Evolutionary conservation across 2,329 filamentous ascomycete genomes (phyloP).

Genomic region (Fusarium proliferatum): DNA sequence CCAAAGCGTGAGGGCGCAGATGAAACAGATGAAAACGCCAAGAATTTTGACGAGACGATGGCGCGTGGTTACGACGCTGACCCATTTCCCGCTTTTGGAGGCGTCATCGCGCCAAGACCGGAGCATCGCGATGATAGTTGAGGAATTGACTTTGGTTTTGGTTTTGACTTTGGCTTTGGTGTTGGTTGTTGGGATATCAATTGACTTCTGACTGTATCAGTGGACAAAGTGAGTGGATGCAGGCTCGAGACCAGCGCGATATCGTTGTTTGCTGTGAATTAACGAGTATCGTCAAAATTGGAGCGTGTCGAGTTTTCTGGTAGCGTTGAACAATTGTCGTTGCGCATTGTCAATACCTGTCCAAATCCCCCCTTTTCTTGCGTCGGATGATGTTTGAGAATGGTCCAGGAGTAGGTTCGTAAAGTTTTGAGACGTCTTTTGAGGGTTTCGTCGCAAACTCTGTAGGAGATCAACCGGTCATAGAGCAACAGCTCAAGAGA

Average conservation of each 20-base stretch:
- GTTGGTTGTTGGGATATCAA: background rate
- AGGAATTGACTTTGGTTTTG: background rate
- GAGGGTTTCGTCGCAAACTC: background rate
- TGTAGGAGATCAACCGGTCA: background rate
- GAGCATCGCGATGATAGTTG: slow-evolving; percentile 8
- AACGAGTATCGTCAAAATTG: background rate
- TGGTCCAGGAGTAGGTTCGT: background rate
- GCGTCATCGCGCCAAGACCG: slow-evolving; percentile 8
- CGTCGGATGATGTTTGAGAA: background rate
- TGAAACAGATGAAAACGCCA: slow-evolving; percentile 20
- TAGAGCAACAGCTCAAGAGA: background rate
- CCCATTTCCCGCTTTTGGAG: slow-evolving; percentile 4
- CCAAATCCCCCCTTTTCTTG: background rate
- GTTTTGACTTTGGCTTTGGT: background rate
- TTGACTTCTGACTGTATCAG: background rate
- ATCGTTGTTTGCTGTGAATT: background rate
- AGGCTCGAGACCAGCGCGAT: background rate
- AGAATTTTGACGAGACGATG: slow-evolving; percentile 23
- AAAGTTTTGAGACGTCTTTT: background rate
- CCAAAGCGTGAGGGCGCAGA: slow-evolving; percentile 31
- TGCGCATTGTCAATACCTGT: background rate
- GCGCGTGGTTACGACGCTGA: slow-evolving; percentile 6
- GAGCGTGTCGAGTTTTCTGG: background rate
- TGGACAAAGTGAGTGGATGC: background rate
- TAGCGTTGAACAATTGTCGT: background rate